phyloP scores from a whole-genome alignment of 331 rosid genomes.

The Quercus tomentella region DNA sequence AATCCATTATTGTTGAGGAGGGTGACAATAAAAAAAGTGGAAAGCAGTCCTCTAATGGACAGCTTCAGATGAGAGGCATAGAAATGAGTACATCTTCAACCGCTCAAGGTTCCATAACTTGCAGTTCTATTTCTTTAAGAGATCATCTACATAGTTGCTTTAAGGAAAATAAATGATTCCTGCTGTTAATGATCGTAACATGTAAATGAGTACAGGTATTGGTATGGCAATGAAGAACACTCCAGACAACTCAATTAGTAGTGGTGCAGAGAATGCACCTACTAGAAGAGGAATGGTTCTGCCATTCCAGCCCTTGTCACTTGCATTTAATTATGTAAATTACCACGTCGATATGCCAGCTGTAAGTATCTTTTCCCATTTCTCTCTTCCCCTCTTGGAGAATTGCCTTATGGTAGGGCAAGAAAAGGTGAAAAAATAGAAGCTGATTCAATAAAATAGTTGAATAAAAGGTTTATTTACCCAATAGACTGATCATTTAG shows the following conservation, averaged over 20 bases:
- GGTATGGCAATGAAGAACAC: conserved; percentile 28
- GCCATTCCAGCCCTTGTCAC: conserved; percentile 60
- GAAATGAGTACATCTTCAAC: conserved; percentile 22
- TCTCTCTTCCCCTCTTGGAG: conserved; percentile 6
- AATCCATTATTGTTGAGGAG: conserved; percentile 39
- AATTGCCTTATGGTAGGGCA: background rate
- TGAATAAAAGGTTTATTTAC: too few species aligned
- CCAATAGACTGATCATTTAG: too few species aligned
- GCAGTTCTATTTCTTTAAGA: background rate
- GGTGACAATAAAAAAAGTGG: conserved; percentile 1
- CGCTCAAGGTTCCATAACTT: conserved; percentile 21
- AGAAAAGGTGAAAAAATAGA: background rate
- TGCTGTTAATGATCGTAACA: conserved; percentile 1
- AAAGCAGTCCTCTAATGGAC: too few species aligned
- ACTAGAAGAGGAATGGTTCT: conserved; percentile 53
- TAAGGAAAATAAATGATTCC: background rate
- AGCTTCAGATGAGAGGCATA: background rate
- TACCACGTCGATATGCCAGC: conserved; percentile 70
- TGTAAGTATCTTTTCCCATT: conserved; percentile 36
- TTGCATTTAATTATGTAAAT: conserved; percentile 57
- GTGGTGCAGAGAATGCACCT: conserved; percentile 14
- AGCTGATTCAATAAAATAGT: too few species aligned
- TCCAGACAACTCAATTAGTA: conserved; percentile 15
- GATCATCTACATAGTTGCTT: background rate
- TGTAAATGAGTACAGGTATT: conserved; percentile 18